Percentiles rank a stretch among this genome's conserved stretches.
phyloP scores from a whole-genome alignment of 2,329 filamentous ascomycete genomes.

The Orbilia blumenaviensis region DNA sequence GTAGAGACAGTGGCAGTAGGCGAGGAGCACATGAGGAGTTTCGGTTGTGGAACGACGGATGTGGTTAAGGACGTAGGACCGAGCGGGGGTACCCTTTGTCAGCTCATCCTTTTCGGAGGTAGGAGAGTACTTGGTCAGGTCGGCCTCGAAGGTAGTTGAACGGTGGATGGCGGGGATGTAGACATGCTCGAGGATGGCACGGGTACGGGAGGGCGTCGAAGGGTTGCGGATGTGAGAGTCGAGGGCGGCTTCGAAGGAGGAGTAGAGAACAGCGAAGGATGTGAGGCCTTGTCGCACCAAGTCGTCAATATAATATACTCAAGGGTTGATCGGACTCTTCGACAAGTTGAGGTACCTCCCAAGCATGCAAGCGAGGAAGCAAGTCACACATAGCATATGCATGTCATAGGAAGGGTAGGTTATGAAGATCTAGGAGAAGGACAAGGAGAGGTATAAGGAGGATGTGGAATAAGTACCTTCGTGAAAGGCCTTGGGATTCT shows the following conservation, averaged over 20 bases:
- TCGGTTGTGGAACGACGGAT: conserved; percentile 33
- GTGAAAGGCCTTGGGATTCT: conserved; percentile 50
- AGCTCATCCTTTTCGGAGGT: conserved; percentile 28
- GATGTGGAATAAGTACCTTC: conserved; percentile 13
- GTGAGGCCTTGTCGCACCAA: conserved; percentile 26
- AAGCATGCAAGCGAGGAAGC: background rate
- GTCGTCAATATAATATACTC: background rate
- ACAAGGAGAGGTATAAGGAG: background rate
- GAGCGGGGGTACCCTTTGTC: conserved; percentile 23
- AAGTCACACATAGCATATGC: background rate
- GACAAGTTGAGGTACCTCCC: background rate
- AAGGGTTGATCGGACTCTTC: too few species aligned
- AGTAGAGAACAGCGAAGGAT: conserved; percentile 45
- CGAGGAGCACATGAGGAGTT: conserved; percentile 35
- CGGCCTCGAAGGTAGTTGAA: conserved; percentile 31
- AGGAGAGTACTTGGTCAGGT: conserved; percentile 21
- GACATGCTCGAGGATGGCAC: conserved; percentile 44
- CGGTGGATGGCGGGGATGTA: conserved; percentile 48
- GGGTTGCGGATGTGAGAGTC: conserved; percentile 37
- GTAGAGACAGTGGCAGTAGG: conserved; percentile 48
- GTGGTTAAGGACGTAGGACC: conserved; percentile 18
- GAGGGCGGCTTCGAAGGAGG: conserved; percentile 37
- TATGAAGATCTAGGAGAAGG: too few species aligned
- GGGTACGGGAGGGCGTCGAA: conserved; percentile 36
- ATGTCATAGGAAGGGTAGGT: too few species aligned